Evolutionary conservation across 352 stramenopile species (phyloP).

Genomic region (Globisporangium carolinianum): DNA sequence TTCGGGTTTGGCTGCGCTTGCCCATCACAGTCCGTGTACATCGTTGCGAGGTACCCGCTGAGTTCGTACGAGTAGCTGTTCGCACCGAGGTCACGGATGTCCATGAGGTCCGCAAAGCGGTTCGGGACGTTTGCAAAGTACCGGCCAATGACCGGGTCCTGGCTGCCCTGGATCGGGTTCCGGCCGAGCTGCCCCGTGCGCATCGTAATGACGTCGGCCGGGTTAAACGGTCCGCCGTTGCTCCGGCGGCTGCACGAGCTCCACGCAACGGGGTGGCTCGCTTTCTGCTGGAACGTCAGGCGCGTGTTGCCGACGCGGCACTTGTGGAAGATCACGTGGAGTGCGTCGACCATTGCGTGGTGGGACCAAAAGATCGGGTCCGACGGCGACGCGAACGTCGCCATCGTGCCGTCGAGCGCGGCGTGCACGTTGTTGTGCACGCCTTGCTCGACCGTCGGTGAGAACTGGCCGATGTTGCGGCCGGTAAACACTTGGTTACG

Average conservation of each 20-base stretch:
- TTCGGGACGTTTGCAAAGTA: slow-evolving; percentile 59
- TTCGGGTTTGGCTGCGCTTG: not conserved
- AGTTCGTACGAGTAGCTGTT: slow-evolving; percentile 64
- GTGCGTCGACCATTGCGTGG: slow-evolving; percentile 36
- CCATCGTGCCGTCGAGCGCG: slow-evolving; percentile 32
- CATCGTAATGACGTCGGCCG: slow-evolving; percentile 33
- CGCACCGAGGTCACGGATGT: slow-evolving; percentile 36
- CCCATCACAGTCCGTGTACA: slow-evolving; percentile 18
- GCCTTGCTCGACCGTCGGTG: slow-evolving; percentile 28
- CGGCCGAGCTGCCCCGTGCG: slow-evolving; percentile 28
- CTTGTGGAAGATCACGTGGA: slow-evolving; percentile 49
- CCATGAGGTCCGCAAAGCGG: slow-evolving; percentile 25
- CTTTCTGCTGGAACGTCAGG: slow-evolving; percentile 20
- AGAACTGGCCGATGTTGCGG: slow-evolving; percentile 51
- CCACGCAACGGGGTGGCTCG: slow-evolving; percentile 27
- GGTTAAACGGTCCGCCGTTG: slow-evolving; percentile 29
- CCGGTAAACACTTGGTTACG: slow-evolving; percentile 40
- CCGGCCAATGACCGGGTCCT: slow-evolving; percentile 29
- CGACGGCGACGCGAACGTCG: slow-evolving; percentile 31
- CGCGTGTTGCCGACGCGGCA: slow-evolving; percentile 26
- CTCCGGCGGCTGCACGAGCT: slow-evolving; percentile 18
- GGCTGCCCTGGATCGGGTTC: slow-evolving; percentile 27
- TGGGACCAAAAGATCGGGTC: slow-evolving; percentile 56
- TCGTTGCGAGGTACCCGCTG: slow-evolving; percentile 18
- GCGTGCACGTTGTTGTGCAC: slow-evolving; percentile 36